These are phyloP conservation scores for Aureobasidium sp. DNA, from an alignment of 2,329 filamentous ascomycete genomes.

Conservation along the genomic window DNA sequence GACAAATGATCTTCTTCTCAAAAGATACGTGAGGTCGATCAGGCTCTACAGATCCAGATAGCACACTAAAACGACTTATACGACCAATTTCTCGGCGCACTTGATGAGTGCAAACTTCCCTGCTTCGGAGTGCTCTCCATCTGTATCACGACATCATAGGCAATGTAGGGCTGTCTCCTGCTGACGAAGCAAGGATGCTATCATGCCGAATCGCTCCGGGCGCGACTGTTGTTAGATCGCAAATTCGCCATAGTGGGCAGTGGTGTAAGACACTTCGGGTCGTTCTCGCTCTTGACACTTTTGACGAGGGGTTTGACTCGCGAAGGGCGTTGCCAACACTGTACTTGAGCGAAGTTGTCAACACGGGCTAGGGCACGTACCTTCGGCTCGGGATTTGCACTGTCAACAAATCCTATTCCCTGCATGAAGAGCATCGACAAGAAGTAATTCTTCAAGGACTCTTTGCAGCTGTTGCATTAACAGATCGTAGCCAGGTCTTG, in stretches of 20 bases:
- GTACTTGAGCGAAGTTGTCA: neutral
- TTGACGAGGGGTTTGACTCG: neutral
- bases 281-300: neutral
- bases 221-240: neutral
- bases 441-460: neutral
- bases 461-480: neutral
- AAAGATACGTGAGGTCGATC: neutral
- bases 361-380: neutral
- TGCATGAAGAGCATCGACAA: neutral
- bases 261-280: neutral
- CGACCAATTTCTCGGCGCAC: neutral
- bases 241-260: neutral
- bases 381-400: neutral
- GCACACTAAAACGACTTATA: neutral
- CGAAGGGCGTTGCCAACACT: neutral
- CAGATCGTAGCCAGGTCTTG: neutral
- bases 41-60: neutral
- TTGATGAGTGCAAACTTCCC: neutral
- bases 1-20: neutral
- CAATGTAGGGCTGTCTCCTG: neutral
- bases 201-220: neutral
- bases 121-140: neutral
- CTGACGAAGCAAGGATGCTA: neutral
- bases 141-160: neutral
- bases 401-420: neutral